A percentile compares a stretch with the other conserved stretches of the same genome.
phyloP scores from a whole-genome alignment of 768 basidiomycete species.

The Hygrophorus russula region DNA sequence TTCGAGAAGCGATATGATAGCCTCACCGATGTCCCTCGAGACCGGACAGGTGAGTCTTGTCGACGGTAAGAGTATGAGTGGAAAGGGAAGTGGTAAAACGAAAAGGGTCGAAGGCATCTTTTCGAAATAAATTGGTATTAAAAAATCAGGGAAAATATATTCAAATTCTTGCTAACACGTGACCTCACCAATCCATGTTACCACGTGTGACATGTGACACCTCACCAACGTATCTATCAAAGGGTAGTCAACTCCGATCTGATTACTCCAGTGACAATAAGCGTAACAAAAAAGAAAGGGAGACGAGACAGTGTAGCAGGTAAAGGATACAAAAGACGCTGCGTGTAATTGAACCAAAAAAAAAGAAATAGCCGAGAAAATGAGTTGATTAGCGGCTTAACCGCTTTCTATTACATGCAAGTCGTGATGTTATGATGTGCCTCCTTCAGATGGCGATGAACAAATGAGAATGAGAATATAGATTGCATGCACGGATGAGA shows the following conservation, averaged over 20 bases:
- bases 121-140: too few relatives aligned
- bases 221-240: too few relatives aligned
- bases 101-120: slow-evolving; percentile 47
- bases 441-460: slow-evolving; percentile 61
- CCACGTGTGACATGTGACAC: too few relatives aligned
- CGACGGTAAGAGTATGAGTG: slow-evolving; percentile 65
- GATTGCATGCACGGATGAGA: slow-evolving; percentile 40
- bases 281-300: slow-evolving; percentile 1
- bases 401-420: slow-evolving; percentile 49
- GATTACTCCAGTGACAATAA: slow-evolving; percentile 5
- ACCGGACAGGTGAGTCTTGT: slow-evolving; percentile 62
- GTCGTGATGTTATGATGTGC: slow-evolving; percentile 39
- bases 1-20: slow-evolving; percentile 54
- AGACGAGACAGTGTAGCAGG: slow-evolving; percentile 1
- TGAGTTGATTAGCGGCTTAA: slow-evolving; percentile 2
- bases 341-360: slow-evolving; percentile 2
- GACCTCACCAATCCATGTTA: too few relatives aligned
- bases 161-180: too few relatives aligned
- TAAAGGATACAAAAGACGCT: slow-evolving; percentile 7
- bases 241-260: slow-evolving; percentile 4
- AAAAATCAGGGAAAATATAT: too few relatives aligned
- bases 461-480: slow-evolving; percentile 26
- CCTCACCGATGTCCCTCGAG: slow-evolving; percentile 47
- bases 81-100: slow-evolving; percentile 59
- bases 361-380: not conserved